Evolutionary conservation across 179 eudicot species (phyloP).

Genomic region (Vitellaria paradoxa): DNA sequence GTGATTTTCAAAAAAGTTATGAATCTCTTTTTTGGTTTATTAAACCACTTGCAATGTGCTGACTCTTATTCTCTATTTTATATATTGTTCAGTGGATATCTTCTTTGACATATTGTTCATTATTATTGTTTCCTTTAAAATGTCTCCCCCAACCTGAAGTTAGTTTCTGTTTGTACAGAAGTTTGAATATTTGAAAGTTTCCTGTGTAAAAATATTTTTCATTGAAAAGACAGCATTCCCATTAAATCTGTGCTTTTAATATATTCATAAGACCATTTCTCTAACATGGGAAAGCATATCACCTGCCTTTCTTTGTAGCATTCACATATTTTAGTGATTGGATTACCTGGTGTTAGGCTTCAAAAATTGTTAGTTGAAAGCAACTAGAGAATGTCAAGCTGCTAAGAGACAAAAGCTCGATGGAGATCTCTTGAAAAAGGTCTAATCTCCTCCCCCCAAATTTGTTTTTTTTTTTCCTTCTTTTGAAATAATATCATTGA

Average conservation of each 20-base stretch:
- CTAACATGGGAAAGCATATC: background rate
- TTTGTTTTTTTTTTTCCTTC: too few species aligned
- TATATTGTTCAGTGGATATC: background rate
- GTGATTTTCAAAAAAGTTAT: slow-evolving; percentile 23
- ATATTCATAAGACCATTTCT: background rate
- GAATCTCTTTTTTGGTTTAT: background rate
- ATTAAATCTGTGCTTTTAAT: background rate
- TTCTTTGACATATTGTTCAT: background rate
- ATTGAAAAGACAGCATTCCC: background rate
- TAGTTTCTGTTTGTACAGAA: background rate
- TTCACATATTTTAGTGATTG: background rate
- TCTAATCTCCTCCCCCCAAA: slow-evolving; percentile 17
- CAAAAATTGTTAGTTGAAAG: slow-evolving; percentile 29
- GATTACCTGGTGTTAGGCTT: slow-evolving; percentile 25
- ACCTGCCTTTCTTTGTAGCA: background rate
- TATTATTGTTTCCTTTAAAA: background rate
- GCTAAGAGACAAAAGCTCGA: slow-evolving; percentile 96
- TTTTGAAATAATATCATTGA: background rate
- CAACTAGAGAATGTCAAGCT: slow-evolving; percentile 58
- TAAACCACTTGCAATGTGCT: background rate
- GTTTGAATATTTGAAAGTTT: background rate
- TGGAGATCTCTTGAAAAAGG: slow-evolving; percentile 78
- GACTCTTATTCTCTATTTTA: background rate
- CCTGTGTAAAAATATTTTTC: background rate
- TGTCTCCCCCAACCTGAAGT: background rate